Base-by-base conservation (phyloP, 306 rosid genomes). In the Fagus crenata region DNA sequence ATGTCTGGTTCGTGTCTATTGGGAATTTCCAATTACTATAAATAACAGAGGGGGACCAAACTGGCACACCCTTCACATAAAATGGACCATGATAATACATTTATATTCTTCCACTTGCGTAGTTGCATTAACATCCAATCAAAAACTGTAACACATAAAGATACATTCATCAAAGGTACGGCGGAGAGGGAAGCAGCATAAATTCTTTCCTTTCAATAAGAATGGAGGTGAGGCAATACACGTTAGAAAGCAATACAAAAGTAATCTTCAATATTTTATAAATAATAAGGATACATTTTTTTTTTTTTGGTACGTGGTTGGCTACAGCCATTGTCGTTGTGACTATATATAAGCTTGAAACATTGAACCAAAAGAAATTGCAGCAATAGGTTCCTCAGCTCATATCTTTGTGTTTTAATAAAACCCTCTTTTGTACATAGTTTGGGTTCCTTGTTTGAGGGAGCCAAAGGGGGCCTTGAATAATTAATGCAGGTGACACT, bases 221-320 rank as follows among this genome's bases (percentile, higher is more conserved):
- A 42, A 63, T 63, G 69, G 69, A 63, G 43, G 69, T 11, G 69
- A 63, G 42, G 69, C 69, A 35, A 36, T 63, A 63, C 69, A 63
- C 69, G 43, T 6, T 1, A 36, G 18, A 63, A 63, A 36, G 41
- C 69, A 63, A 63, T 63, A 63, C 28, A 35, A 36, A 63, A 63
- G 69, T 9, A 1, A 13, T 33, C 18, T 11, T 33, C 18, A 61
- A 3, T 12, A 13, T 8, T 59, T 28, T 63, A 63, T 33, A 63
- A 33, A 7, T 22, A 58, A 56, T 2, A 22, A 58, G 12, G 4
- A 58, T 58, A 58, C 64, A 2, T 18, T 28, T 6, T 58, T 58
- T 28, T n/a, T 15, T 22, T 22, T 9, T 46, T 46, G 11, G 51
- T 46, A 63, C 17, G 11, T 36, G 43, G 8, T 63, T 14, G 17